phyloP scores from a whole-genome alignment of 2,329 filamentous ascomycete genomes.

The Ophiostoma fasciatum region DNA sequence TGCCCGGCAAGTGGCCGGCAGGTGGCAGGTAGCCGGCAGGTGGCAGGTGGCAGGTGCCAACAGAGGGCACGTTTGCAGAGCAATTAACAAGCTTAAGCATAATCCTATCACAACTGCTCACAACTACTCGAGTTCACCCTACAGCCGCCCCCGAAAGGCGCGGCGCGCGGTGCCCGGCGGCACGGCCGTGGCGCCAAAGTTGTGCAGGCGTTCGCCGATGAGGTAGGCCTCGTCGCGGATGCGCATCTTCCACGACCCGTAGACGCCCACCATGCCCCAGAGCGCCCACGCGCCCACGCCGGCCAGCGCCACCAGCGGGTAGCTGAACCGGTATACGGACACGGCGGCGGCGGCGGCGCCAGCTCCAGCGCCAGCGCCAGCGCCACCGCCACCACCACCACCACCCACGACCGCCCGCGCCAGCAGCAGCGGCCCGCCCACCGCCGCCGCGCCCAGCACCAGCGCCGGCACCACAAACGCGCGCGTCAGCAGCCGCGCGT shows the following conservation, averaged over 20 bases:
- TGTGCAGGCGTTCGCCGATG: conserved; percentile 87
- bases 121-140: too few relatives aligned
- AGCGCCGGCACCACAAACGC: conserved; percentile 70
- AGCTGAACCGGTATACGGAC: conserved; percentile 47
- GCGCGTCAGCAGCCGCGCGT: conserved; percentile 64
- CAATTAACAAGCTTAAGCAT: too few relatives aligned
- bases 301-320: conserved; percentile 47
- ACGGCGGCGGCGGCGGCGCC: conserved; percentile 17
- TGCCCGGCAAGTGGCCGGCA: too few relatives aligned
- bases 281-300: conserved; percentile 29
- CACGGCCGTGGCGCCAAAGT: too few relatives aligned
- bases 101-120: too few relatives aligned
- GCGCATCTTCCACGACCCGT: conserved; percentile 61
- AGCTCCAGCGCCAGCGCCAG: conserved; percentile 8
- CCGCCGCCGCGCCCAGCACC: conserved; percentile 43
- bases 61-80: too few relatives aligned
- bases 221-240: conserved; percentile 93
- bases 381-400: conserved; percentile 6
- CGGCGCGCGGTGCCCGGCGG: too few relatives aligned
- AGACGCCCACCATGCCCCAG: conserved; percentile 41
- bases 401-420: conserved; percentile 35
- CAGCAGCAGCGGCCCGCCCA: conserved; percentile 48
- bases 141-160: too few relatives aligned
- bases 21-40: too few relatives aligned
- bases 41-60: too few relatives aligned